Percentiles rank a stretch among this genome's conserved stretches.
phyloP scores from a whole-genome alignment of 768 basidiomycete species.

The Nidularia pulvinata region DNA sequence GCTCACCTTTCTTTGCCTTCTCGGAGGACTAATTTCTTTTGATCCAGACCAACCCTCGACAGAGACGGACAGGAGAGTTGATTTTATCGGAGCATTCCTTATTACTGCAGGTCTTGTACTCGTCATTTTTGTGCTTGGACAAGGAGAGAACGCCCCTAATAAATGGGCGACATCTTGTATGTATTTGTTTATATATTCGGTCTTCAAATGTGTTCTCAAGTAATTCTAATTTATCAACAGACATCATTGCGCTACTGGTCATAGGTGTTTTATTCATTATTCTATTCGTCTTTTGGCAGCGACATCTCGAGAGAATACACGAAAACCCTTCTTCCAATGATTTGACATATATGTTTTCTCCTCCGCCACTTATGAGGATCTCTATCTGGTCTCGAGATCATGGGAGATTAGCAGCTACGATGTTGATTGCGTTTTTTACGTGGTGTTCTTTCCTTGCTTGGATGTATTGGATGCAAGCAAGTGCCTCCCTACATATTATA shows the following conservation, averaged over 20 bases:
- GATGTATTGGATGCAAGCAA: constrained; percentile 31
- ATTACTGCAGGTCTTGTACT: constrained; percentile 62
- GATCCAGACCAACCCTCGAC: constrained; percentile 42
- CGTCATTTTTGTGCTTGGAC: constrained; percentile 68
- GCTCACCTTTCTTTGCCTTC: constrained; percentile 46
- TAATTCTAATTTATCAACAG: constrained; percentile 24
- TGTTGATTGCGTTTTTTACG: constrained; percentile 55
- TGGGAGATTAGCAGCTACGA: constrained; percentile 58
- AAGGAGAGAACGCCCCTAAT: constrained; percentile 54
- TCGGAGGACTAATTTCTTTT: constrained; percentile 59
- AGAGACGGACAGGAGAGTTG: constrained; percentile 38
- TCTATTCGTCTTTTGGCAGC: constrained; percentile 64
- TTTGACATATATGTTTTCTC: background rate
- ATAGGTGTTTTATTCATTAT: constrained; percentile 53
- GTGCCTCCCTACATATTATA: constrained; percentile 13
- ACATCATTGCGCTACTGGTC: constrained; percentile 67
- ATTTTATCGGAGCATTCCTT: constrained; percentile 76
- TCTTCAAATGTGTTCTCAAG: constrained; percentile 2
- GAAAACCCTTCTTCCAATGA: background rate
- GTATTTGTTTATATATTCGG: constrained; percentile 6
- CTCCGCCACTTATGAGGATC: constrained; percentile 62
- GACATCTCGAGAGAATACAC: constrained; percentile 41
- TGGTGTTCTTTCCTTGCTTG: constrained; percentile 56
- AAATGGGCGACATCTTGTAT: constrained; percentile 51
- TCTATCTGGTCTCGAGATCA: constrained; percentile 59